Conservation (phyloP, 805 yeast species). For the Candida succiphila region DNA sequence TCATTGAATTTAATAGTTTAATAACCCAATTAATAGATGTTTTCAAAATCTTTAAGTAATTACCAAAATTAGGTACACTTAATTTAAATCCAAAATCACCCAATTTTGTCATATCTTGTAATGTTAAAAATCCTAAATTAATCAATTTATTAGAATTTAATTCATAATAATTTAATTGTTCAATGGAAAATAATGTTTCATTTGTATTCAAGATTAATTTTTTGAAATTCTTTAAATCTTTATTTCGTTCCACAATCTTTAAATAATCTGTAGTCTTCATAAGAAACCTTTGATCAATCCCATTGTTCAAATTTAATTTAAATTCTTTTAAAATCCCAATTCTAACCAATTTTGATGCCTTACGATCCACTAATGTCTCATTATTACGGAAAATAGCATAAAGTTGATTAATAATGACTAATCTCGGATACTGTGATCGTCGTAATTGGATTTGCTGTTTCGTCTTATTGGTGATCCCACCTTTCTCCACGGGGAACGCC, state of each 20-base stretch:
- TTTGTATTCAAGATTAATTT: slow-evolving; percentile 12
- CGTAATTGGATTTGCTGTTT: slow-evolving; percentile 10
- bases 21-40: slow-evolving; percentile 35
- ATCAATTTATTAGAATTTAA: slow-evolving; percentile 25
- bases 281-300: slow-evolving; percentile 32
- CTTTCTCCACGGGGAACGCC: slow-evolving; percentile 9
- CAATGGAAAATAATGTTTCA: slow-evolving; percentile 12
- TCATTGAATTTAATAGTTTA: slow-evolving; percentile 24
- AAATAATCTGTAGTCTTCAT: slow-evolving; percentile 15
- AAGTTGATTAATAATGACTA: slow-evolving; percentile 35
- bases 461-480: slow-evolving; percentile 12
- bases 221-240: slow-evolving; percentile 3
- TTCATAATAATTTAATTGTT: slow-evolving; percentile 8
- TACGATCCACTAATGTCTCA: slow-evolving; percentile 42
- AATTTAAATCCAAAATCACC: slow-evolving; percentile 30
- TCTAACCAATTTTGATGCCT: slow-evolving; percentile 26
- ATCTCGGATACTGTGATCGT: slow-evolving; percentile 22
- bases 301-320: slow-evolving; percentile 27
- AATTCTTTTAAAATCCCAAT: slow-evolving; percentile 25
- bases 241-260: slow-evolving; percentile 3
- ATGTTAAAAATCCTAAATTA: slow-evolving; percentile 30
- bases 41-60: slow-evolving; percentile 32
- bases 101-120: slow-evolving; percentile 21
- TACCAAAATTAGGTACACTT: slow-evolving; percentile 42
- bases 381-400: slow-evolving; percentile 35